These are phyloP conservation scores for Ascoidea rubescens DNA, from an alignment of 805 yeast species.

Conservation along the genomic window DNA sequence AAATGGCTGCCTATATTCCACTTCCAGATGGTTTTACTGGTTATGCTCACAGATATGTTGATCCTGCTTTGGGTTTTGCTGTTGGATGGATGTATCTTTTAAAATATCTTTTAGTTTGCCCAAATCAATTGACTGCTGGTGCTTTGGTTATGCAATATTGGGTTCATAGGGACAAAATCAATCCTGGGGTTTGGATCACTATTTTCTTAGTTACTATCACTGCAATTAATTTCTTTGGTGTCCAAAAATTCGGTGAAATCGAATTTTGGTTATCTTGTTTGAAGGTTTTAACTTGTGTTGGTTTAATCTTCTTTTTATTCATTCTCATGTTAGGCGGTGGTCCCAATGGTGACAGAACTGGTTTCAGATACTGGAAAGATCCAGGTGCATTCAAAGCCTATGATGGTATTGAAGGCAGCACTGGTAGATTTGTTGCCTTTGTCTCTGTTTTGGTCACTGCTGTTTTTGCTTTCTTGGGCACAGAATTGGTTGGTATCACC, in stretches of 20 bases:
- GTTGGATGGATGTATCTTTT: constrained; percentile 40
- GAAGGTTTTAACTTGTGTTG: constrained; percentile 52
- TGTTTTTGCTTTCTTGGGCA: constrained; percentile 57
- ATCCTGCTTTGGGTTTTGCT: constrained; percentile 44
- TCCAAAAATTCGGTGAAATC: constrained; percentile 29
- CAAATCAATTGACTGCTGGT: constrained; percentile 45
- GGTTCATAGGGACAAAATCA: constrained; percentile 25
- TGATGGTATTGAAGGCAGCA: constrained; percentile 29
- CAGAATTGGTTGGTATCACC: constrained; percentile 56
- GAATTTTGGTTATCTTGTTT: constrained; percentile 46
- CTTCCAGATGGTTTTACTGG: constrained; percentile 53
- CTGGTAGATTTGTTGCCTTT: constrained; percentile 49
- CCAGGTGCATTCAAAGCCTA: constrained; percentile 50
- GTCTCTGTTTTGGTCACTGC: constrained; percentile 51
- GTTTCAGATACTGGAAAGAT: constrained; percentile 55
- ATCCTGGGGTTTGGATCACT: constrained; percentile 39
- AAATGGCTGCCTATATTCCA: constrained; percentile 55
- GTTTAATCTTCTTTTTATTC: constrained; percentile 49
- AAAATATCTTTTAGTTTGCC: constrained; percentile 38
- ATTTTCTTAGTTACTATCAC: constrained; percentile 31
- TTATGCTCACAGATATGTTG: constrained; percentile 41
- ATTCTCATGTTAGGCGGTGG: constrained; percentile 68
- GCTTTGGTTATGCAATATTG: constrained; percentile 40
- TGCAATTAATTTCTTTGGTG: constrained; percentile 29
- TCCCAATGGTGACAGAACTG: constrained; percentile 58